Evolutionary conservation across 345 rosid genomes (phyloP).

Genomic region (Salix caprea): DNA sequence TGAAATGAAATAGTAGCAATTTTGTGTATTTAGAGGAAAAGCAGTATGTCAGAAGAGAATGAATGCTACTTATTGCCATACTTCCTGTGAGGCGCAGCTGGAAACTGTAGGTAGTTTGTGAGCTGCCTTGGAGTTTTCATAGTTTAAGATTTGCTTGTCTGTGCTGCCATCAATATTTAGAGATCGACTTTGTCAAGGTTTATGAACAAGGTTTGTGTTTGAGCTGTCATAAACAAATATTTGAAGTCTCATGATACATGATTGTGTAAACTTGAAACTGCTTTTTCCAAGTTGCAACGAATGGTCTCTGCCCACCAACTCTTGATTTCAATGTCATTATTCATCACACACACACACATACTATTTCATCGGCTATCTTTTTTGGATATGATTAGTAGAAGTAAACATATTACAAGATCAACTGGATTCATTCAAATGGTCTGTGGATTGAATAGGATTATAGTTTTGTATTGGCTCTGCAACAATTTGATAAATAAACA

Average conservation of each 20-base stretch:
- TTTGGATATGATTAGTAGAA: background rate
- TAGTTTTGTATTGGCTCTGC: background rate
- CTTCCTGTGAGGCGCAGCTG: background rate
- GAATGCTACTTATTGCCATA: background rate
- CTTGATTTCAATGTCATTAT: background rate
- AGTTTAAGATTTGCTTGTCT: background rate
- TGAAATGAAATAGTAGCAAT: background rate
- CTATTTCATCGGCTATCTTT: background rate
- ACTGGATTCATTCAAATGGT: background rate
- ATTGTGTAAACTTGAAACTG: no score
- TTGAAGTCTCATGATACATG: background rate
- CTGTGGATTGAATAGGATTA: background rate
- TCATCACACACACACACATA: no score
- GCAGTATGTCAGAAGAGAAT: background rate
- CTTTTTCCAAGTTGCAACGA: background rate
- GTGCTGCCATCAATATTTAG: background rate
- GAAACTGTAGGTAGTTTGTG: background rate
- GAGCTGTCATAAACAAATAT: background rate
- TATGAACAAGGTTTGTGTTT: background rate
- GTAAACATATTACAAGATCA: background rate
- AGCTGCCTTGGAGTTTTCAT: background rate
- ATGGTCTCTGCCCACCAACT: background rate
- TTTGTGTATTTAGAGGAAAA: background rate
- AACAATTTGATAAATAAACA: background rate
- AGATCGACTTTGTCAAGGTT: background rate